phyloP scores from a whole-genome alignment of 495 filamentous ascomycete species.

The Aspergillus heteromorphus region DNA sequence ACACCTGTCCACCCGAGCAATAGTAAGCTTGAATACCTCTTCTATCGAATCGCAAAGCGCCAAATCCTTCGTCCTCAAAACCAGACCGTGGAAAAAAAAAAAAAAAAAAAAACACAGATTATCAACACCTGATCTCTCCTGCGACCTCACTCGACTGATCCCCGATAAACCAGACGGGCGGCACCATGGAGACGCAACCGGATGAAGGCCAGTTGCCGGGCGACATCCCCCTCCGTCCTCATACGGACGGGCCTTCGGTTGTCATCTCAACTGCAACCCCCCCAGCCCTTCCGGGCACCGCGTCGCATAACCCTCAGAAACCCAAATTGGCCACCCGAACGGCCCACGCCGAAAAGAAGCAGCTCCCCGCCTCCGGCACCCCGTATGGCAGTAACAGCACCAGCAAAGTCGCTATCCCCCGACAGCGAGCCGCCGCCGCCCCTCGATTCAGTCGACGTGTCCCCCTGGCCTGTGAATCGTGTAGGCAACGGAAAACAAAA shows the following conservation, averaged over 20 bases:
- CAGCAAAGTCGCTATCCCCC: conserved; percentile 47
- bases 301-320: conserved; percentile 1
- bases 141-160: no score
- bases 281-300: background rate
- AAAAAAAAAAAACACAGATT: no score
- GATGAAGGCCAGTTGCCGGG: conserved; percentile 5
- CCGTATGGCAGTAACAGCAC: background rate
- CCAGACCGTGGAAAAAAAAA: no score
- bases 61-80: no score
- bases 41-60: no score
- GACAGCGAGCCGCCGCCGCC: conserved; percentile 25
- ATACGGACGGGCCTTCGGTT: conserved; percentile 1
- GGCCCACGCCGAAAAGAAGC: conserved; percentile 13
- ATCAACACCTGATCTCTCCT: no score
- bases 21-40: no score
- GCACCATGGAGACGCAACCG: conserved; percentile 15
- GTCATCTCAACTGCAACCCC: conserved; percentile 7
- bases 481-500: conserved; percentile 62
- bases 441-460: conserved; percentile 41
- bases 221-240: conserved; percentile 11
- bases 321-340: conserved; percentile 1
- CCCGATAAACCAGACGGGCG: no score
- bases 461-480: conserved; percentile 64
- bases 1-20: no score
- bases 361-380: conserved; percentile 14